Percentiles rank a stretch among this genome's conserved stretches.
Evolutionary conservation across 495 filamentous ascomycete species (phyloP).

Genomic region (Daldinia childiae): DNA sequence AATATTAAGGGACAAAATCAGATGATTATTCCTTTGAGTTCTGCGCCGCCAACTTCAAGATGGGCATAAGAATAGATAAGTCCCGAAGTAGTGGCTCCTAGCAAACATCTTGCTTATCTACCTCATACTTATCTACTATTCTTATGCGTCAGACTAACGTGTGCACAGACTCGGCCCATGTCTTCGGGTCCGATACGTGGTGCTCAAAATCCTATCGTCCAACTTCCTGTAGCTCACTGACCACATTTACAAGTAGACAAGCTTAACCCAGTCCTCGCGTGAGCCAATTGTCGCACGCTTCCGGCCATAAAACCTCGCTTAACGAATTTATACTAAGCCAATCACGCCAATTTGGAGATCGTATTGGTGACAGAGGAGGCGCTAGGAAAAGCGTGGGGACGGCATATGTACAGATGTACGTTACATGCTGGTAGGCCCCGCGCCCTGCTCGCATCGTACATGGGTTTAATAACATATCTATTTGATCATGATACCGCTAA

Average conservation of each 20-base stretch:
- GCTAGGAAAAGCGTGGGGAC: slow-evolving; percentile 36
- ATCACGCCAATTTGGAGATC: slow-evolving; percentile 16
- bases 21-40: slow-evolving; percentile 23
- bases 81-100: background rate
- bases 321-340: slow-evolving; percentile 27
- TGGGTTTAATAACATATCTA: slow-evolving; percentile 23
- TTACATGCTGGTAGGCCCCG: background rate
- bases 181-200: background rate
- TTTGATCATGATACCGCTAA: slow-evolving; percentile 4
- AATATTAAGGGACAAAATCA: slow-evolving; percentile 8
- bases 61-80: background rate
- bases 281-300: slow-evolving; percentile 25
- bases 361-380: slow-evolving; percentile 33
- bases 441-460: background rate
- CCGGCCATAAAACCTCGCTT: slow-evolving; percentile 32
- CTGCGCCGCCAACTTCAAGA: background rate
- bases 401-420: slow-evolving; percentile 5
- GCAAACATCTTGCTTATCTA: background rate
- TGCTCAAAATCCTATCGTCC: slow-evolving; percentile 1
- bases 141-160: too few species aligned
- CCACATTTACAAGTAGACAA: slow-evolving; percentile 1
- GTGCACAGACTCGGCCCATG: slow-evolving; percentile 4
- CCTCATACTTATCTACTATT: too few species aligned
- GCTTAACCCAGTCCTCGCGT: slow-evolving; percentile 21
- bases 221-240: background rate